phyloP scores from a whole-genome alignment of 345 rosid species.

The Lepidium aucheri region DNA sequence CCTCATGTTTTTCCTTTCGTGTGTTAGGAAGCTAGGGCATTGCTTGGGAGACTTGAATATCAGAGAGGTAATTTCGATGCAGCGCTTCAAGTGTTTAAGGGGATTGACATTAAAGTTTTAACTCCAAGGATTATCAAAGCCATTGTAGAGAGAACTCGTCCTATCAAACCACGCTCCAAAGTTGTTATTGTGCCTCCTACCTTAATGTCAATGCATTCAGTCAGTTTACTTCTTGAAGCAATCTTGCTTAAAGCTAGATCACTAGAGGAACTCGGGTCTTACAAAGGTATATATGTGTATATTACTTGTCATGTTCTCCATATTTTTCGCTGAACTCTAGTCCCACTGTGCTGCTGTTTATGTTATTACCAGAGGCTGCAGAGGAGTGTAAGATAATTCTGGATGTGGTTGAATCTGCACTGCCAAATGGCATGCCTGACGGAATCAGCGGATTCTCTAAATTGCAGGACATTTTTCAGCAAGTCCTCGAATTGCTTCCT shows the following conservation, averaged over 20 bases:
- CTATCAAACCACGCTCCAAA: conserved; percentile 46
- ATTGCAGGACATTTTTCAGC: conserved; percentile 76
- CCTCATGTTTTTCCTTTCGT: neutral
- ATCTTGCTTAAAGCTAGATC: conserved; percentile 86
- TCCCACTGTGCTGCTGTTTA: conserved; percentile 6
- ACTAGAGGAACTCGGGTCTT: conserved; percentile 55
- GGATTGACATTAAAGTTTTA: conserved; percentile 66
- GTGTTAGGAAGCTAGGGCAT: conserved; percentile 90
- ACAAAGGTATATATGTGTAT: conserved; percentile 39
- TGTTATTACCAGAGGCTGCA: conserved; percentile 70
- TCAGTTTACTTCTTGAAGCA: conserved; percentile 85
- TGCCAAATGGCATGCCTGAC: conserved; percentile 62
- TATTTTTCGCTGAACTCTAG: neutral
- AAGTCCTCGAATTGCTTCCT: conserved; percentile 78
- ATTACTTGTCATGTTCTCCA: neutral
- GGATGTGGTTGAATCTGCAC: conserved; percentile 64
- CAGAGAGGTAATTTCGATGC: conserved; percentile 92
- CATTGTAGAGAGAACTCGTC: conserved; percentile 52
- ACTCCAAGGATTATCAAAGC: conserved; percentile 63
- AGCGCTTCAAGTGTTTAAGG: conserved; percentile 91
- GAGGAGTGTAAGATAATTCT: conserved; percentile 73
- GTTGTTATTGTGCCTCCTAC: conserved; percentile 34
- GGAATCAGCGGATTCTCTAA: conserved; percentile 57
- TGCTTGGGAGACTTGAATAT: conserved; percentile 87
- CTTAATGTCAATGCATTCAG: conserved; percentile 86